Conservation (phyloP, 352 stramenopile genomes). For the Pythium biforme region DNA sequence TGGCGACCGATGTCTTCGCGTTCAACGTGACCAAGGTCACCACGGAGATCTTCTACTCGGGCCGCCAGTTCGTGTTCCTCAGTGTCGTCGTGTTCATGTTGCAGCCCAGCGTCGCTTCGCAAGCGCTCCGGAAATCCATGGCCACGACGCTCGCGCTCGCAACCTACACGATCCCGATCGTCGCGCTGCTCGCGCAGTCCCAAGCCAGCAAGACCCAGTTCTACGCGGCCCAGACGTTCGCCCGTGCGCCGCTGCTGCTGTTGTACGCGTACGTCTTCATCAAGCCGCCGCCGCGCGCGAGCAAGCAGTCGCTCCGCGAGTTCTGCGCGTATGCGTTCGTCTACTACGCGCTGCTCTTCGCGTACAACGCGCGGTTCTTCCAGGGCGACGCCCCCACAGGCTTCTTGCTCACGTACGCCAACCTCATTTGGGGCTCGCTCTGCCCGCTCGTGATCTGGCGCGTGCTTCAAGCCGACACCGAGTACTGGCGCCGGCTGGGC, state of each 20-base stretch:
- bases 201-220: slow-evolving; percentile 16
- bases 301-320: slow-evolving; percentile 45
- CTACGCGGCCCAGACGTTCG: slow-evolving; percentile 36
- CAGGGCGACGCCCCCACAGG: slow-evolving; percentile 39
- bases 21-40: slow-evolving; percentile 24
- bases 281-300: slow-evolving; percentile 42
- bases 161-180: slow-evolving; percentile 57
- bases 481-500: slow-evolving; percentile 66
- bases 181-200: slow-evolving; percentile 31
- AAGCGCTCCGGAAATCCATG: slow-evolving; percentile 42
- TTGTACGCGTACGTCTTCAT: slow-evolving; percentile 50
- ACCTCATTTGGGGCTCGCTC: slow-evolving; percentile 46
- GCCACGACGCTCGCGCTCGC: slow-evolving; percentile 45
- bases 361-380: slow-evolving; percentile 48
- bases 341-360: slow-evolving; percentile 31
- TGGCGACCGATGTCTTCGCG: slow-evolving; percentile 33
- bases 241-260: slow-evolving; percentile 37
- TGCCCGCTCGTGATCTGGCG: slow-evolving; percentile 69
- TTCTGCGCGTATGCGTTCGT: slow-evolving; percentile 46
- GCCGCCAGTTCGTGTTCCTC: slow-evolving; percentile 59
- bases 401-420: slow-evolving; percentile 62
- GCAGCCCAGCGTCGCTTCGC: slow-evolving; percentile 53
- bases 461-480: slow-evolving; percentile 69
- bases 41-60: slow-evolving; percentile 54
- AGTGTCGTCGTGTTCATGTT: slow-evolving; percentile 66